Evolutionary conservation across 306 rosid genomes (phyloP).

Genomic region (Lagenaria siceraria): DNA sequence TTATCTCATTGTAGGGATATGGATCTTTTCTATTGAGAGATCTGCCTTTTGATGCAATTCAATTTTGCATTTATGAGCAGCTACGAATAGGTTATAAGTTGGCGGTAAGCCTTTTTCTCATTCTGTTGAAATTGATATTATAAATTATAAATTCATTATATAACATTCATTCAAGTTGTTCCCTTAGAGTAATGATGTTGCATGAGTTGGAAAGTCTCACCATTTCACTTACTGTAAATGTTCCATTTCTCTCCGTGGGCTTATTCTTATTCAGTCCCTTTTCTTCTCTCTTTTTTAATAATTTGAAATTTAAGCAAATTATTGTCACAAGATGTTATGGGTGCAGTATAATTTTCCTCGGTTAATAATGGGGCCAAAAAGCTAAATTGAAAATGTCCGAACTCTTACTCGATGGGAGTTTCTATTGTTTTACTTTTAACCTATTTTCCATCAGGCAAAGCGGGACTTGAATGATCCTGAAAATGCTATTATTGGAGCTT

Average conservation of each 20-base stretch:
- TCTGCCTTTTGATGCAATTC: conserved; percentile 91
- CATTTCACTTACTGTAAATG: neutral
- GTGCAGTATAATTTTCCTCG: neutral
- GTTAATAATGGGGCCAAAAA: neutral
- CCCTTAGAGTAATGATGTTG: neutral
- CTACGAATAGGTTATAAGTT: conserved; percentile 77
- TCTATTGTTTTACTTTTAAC: conserved; percentile 2
- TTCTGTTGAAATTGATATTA: neutral
- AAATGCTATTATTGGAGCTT: conserved; percentile 89
- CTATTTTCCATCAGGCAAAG: conserved; percentile 46
- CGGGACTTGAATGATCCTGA: conserved; percentile 80
- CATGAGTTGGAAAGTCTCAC: neutral
- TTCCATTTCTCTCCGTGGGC: neutral
- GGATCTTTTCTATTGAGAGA: conserved; percentile 83
- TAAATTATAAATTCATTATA: neutral
- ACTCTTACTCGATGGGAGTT: neutral
- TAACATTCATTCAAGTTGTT: neutral
- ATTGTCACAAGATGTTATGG: neutral
- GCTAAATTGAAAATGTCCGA: neutral
- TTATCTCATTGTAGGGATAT: conserved; percentile 52
- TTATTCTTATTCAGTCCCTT: neutral
- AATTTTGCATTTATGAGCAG: conserved; percentile 90
- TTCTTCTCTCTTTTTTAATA: neutral
- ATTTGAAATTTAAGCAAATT: neutral
- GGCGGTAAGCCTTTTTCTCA: conserved; percentile 42